phyloP scores from a whole-genome alignment of 192 early-diverging fungal genomes.

The Endogone sp. region DNA sequence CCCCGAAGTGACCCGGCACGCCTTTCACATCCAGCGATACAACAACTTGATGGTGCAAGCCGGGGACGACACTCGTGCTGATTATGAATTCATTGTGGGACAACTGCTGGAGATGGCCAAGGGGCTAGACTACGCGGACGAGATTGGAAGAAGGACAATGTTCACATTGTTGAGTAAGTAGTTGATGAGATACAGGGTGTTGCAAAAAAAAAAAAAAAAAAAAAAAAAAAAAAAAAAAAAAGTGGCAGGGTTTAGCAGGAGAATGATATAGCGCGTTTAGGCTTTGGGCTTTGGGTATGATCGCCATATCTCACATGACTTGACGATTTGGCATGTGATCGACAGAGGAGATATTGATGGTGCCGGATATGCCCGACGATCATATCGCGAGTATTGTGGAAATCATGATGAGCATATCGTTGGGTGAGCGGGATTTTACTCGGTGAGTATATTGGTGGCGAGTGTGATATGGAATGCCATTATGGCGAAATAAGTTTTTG shows the following conservation, averaged over 20 bases:
- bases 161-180: constrained; percentile 67
- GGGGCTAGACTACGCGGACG: constrained; percentile 82
- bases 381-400: constrained; percentile 75
- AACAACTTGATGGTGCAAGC: constrained; percentile 45
- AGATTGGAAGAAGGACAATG: constrained; percentile 82
- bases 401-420: constrained; percentile 68
- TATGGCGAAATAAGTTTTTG: no score
- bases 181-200: no score
- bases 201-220: no score
- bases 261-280: no score
- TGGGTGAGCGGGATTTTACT: constrained; percentile 87
- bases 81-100: constrained; percentile 61
- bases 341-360: constrained; percentile 69
- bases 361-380: constrained; percentile 72
- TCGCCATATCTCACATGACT: no score
- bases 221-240: no score
- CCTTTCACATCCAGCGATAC: constrained; percentile 53
- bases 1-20: constrained; percentile 62
- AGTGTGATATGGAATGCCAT: no score
- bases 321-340: neutral
- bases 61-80: constrained; percentile 39
- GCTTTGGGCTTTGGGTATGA: no score
- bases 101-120: constrained; percentile 76
- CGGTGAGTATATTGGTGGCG: constrained; percentile 23
- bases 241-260: no score